Evolutionary conservation across 176 grass and related monocot genomes (phyloP).

Genomic region (Oryza glumipatula): DNA sequence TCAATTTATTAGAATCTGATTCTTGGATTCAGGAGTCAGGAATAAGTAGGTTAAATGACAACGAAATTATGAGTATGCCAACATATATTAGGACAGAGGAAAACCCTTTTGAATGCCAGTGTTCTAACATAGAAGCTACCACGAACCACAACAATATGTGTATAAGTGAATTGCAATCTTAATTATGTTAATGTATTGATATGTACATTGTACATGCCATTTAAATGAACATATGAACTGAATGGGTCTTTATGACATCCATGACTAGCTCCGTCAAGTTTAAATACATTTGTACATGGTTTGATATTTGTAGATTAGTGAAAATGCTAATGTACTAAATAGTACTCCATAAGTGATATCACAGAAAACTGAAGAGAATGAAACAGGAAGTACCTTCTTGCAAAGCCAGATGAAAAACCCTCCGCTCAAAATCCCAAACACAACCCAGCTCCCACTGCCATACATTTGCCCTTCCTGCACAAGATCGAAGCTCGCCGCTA

Average conservation of each 20-base stretch:
- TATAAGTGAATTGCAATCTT: background rate
- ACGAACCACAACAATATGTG: background rate
- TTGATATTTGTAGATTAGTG: background rate
- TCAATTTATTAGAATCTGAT: background rate
- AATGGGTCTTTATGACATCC: background rate
- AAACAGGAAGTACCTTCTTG: slow-evolving; percentile 73
- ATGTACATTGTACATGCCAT: background rate
- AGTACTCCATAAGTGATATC: background rate
- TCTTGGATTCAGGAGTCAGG: background rate
- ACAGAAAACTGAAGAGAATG: background rate
- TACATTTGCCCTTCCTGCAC: slow-evolving; percentile 87
- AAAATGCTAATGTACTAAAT: background rate
- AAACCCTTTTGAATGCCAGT: background rate
- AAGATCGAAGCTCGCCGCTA: slow-evolving; percentile 94
- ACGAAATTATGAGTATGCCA: background rate
- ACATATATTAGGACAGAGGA: background rate
- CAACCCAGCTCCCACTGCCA: slow-evolving; percentile 89
- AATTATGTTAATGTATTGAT: background rate
- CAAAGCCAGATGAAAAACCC: slow-evolving; percentile 96
- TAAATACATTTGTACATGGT: background rate
- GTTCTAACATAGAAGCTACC: background rate
- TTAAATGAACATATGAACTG: background rate
- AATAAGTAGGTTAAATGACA: slow-evolving; percentile 16
- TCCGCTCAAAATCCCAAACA: slow-evolving; percentile 79
- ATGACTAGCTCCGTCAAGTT: background rate